Percentiles rank a stretch among this genome's conserved stretches.
phyloP scores from a whole-genome alignment of 2,329 filamentous ascomycete genomes.

The Aspergillus sp. region DNA sequence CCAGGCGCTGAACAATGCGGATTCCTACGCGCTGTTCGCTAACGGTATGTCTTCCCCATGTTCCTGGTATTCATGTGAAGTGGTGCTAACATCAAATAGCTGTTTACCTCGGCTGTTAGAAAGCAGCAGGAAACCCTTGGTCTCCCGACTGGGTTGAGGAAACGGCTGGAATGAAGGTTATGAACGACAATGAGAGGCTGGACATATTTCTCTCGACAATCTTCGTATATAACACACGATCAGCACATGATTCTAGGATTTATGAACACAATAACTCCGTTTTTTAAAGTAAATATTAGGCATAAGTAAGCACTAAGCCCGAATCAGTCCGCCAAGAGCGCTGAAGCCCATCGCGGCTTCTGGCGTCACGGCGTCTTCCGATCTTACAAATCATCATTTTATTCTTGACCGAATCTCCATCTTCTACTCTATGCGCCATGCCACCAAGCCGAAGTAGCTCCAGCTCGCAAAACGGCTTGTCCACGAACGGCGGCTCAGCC shows the following conservation, averaged over 20 bases:
- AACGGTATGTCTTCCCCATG: constrained; percentile 35
- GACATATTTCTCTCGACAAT: neutral
- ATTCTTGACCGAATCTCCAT: neutral
- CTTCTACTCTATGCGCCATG: neutral
- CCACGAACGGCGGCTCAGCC: neutral
- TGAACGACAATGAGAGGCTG: neutral
- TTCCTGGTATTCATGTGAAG: too few relatives aligned
- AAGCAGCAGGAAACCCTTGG: neutral
- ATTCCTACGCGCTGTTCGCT: constrained; percentile 62
- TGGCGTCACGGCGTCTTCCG: neutral
- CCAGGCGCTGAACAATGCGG: constrained; percentile 66
- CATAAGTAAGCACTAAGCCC: neutral
- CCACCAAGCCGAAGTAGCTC: neutral
- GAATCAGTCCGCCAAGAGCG: neutral
- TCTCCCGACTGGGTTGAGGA: too few relatives aligned
- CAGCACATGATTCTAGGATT: too few relatives aligned
- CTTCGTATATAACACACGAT: neutral
- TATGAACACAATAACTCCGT: too few relatives aligned
- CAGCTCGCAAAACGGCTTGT: neutral
- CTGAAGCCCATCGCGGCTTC: too few relatives aligned
- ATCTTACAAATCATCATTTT: neutral
- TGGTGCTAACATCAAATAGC: neutral
- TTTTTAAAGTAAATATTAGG: too few relatives aligned
- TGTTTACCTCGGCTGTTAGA: constrained; percentile 10
- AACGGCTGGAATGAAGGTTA: neutral